Percentiles rank a stretch among this genome's conserved stretches.
These are phyloP conservation scores for Globisporangium nodosum DNA, from an alignment of 352 stramenopile genomes.

Conservation along the genomic window DNA sequence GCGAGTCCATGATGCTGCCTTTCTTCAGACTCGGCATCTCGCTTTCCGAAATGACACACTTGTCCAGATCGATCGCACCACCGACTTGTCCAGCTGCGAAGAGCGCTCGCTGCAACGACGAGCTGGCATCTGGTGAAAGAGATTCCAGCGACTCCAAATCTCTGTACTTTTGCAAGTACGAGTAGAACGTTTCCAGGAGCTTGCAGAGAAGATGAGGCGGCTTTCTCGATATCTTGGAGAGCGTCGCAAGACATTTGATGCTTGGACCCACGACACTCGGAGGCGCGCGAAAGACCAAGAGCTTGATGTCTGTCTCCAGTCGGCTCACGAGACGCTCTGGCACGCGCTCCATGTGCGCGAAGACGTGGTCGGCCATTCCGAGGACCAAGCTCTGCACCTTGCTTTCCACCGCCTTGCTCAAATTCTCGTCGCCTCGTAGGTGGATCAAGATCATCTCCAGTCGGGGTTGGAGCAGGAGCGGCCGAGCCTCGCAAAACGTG, in stretches of 20 bases:
- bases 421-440: conserved; percentile 48
- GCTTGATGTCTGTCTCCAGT: conserved; percentile 61
- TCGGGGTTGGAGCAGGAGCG: conserved; percentile 46
- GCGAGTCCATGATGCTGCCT: conserved; percentile 45
- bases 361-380: conserved; percentile 57
- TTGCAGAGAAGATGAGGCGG: conserved; percentile 39
- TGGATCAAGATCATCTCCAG: conserved; percentile 75
- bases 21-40: conserved; percentile 31
- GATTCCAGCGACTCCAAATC: conserved; percentile 23
- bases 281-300: conserved; percentile 51
- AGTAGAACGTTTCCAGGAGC: conserved; percentile 66
- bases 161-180: conserved; percentile 48
- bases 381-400: conserved; percentile 62
- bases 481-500: conserved; percentile 68
- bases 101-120: conserved; percentile 65
- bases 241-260: conserved; percentile 64
- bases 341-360: conserved; percentile 43
- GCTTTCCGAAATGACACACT: conserved; percentile 18
- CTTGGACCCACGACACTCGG: conserved; percentile 80
- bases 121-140: conserved; percentile 31
- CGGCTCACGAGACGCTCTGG: conserved; percentile 30
- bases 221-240: conserved; percentile 39
- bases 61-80: conserved; percentile 61
- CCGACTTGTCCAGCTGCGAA: conserved; percentile 68
- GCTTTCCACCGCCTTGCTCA: conserved; percentile 42